Evolutionary conservation across 352 stramenopile species (phyloP), one percentile per base, ranked within the genome.

Genomic region (Phytopythium helicoides): DNA sequence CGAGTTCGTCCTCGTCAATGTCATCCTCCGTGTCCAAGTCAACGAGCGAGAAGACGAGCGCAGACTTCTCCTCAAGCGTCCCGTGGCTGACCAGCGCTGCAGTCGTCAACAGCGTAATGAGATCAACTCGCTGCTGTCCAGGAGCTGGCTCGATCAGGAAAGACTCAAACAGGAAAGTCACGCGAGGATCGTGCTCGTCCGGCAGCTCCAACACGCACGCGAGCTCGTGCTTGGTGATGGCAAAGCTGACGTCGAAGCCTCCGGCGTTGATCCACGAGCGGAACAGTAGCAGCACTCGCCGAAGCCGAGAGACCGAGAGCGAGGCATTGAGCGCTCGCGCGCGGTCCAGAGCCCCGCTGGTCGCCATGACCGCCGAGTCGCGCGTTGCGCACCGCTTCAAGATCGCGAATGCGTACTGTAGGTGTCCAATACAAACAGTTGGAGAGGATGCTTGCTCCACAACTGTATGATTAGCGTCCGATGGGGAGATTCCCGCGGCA

Each of bases 1-100:
- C 79, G 40, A 92, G 62, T 58, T 89, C 79, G 28, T 77, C 68
- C 52, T 87, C 76, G 53, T 80, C 68, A 37, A 89, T 79, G 52
- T 92, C 81, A 59, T 92, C 81, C 45, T 92, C 81, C 1, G 63
- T 76, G 50, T 92, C 79, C 40, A 92, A 61, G 52, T 89, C 81
- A 35, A 89, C 74, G 41, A 89, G 65, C 34, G 66, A 45, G 58
- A 92, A 92, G 2, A 92, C 52, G 31, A 90, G 77, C 16, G 58
- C 62, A 41, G 66, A 67, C 48, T 83, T 86, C 31, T 75, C 70
- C 18, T 66, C 71, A 3, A 89, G 56, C 14, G 75, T 22, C 1
- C 79, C 78, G 7, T 78, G 78, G 10, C 72, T 60, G 15, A 92
- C 46, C 21, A 84, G 57, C 31, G 68, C 61, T 3, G 64, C 62